Evolutionary conservation across 331 rosid species (phyloP).

Genomic region (Malus hybrid): DNA sequence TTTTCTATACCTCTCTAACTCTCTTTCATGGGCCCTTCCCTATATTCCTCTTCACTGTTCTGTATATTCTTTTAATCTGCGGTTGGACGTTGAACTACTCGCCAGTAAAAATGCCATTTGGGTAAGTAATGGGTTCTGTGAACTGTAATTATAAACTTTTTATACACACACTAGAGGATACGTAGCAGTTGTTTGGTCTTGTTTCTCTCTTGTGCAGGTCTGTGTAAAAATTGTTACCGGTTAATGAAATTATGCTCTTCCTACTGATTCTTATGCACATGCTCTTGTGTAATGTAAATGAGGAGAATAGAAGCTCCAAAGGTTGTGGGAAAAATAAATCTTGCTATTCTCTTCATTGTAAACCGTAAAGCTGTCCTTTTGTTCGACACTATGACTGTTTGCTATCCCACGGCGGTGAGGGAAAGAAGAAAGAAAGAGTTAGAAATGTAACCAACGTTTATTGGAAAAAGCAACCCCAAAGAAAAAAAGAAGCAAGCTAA

Average conservation of each 20-base stretch:
- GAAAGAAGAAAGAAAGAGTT: too few species aligned
- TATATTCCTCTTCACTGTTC: constrained; percentile 14
- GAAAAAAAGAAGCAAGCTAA: too few species aligned
- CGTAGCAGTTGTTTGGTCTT: constrained; percentile 9
- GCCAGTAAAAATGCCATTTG: constrained; percentile 84
- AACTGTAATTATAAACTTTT: background rate
- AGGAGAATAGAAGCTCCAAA: background rate
- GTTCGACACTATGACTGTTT: background rate
- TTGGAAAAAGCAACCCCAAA: too few species aligned
- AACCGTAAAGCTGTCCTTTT: constrained; percentile 1
- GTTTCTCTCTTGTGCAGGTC: constrained; percentile 44
- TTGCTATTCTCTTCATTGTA: constrained; percentile 8
- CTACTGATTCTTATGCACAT: background rate
- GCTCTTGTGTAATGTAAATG: background rate
- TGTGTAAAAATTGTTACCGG: constrained; percentile 82
- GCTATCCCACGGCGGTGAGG: too few species aligned
- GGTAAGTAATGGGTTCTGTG: constrained; percentile 44
- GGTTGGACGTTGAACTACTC: constrained; percentile 81
- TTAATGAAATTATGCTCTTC: constrained; percentile 16
- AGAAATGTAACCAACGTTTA: too few species aligned
- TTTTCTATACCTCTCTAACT: background rate
- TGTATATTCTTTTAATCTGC: constrained; percentile 22
- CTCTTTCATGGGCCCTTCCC: background rate
- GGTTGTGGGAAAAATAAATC: background rate
- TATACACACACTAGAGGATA: background rate